Evolutionary conservation across 768 basidiomycete species (phyloP).

Genomic region (Steccherinum ochraceum): DNA sequence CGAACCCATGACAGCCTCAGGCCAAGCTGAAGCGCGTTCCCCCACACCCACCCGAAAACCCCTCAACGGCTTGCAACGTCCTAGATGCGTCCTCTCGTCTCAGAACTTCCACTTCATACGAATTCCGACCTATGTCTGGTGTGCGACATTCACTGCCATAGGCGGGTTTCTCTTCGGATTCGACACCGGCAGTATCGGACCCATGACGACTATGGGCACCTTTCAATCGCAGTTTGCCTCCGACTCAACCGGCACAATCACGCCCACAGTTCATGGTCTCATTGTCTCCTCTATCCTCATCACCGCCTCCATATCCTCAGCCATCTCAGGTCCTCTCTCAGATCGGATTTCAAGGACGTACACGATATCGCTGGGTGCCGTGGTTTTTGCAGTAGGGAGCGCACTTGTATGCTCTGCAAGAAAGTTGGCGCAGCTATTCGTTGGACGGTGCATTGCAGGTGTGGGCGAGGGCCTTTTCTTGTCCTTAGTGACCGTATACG

Average conservation of each 20-base stretch:
- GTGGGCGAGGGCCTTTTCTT: slow-evolving; percentile 41
- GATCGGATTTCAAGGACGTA: slow-evolving; percentile 41
- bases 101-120: background rate
- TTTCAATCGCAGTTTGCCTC: slow-evolving; percentile 31
- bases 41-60: background rate
- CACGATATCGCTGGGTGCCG: slow-evolving; percentile 35
- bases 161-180: slow-evolving; percentile 31
- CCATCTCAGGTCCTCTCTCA: slow-evolving; percentile 35
- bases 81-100: background rate
- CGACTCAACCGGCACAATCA: slow-evolving; percentile 18
- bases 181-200: slow-evolving; percentile 34
- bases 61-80: background rate
- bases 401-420: slow-evolving; percentile 31
- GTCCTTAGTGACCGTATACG: slow-evolving; percentile 33
- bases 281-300: slow-evolving; percentile 38
- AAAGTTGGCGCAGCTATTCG: slow-evolving; percentile 32
- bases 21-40: background rate
- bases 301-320: slow-evolving; percentile 33
- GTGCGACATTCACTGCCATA: slow-evolving; percentile 23
- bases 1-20: background rate
- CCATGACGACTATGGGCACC: slow-evolving; percentile 40
- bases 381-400: slow-evolving; percentile 37
- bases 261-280: slow-evolving; percentile 34
- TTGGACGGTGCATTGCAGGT: slow-evolving; percentile 40
- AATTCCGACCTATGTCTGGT: slow-evolving; percentile 22